These are phyloP conservation scores for Neurospora sp. DNA, from an alignment of 2,329 filamentous ascomycete genomes.

Conservation along the genomic window DNA sequence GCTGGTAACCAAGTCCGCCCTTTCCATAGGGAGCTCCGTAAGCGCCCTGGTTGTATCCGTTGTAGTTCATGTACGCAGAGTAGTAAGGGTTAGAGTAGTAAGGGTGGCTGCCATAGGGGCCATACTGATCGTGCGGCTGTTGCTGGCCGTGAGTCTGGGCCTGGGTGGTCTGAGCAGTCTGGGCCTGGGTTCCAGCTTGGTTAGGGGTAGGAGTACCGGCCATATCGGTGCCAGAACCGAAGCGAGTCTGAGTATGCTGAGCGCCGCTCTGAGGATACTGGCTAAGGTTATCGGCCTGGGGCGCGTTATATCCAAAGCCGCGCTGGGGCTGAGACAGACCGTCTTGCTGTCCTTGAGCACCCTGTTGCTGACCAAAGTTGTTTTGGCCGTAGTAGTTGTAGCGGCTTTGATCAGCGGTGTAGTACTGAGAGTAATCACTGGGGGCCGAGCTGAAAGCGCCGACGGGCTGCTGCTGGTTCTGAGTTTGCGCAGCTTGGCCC, in stretches of 20 bases:
- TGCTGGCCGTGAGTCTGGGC: constrained; percentile 29
- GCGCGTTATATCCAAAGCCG: constrained; percentile 62
- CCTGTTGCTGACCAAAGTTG: constrained; percentile 43
- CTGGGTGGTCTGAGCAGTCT: constrained; percentile 22
- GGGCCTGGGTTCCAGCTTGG: constrained; percentile 49
- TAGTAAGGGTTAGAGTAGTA: constrained; percentile 57
- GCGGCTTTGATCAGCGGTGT: constrained; percentile 65
- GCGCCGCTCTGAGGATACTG: constrained; percentile 70
- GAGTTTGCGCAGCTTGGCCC: constrained; percentile 47
- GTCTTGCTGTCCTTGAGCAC: constrained; percentile 61
- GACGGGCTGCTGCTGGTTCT: constrained; percentile 49
- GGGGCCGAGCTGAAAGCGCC: constrained; percentile 64
- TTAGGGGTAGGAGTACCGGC: constrained; percentile 89
- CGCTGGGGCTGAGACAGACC: constrained; percentile 60
- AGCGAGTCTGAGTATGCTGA: constrained; percentile 50
- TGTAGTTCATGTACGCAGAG: constrained; percentile 44
- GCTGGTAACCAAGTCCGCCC: constrained; percentile 43
- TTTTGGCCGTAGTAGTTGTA: constrained; percentile 70
- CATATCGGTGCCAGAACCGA: constrained; percentile 54
- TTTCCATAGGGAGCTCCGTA: constrained; percentile 45
- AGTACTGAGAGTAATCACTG: constrained; percentile 76
- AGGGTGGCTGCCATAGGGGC: constrained; percentile 39
- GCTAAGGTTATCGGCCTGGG: constrained; percentile 53
- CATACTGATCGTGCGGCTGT: constrained; percentile 32
- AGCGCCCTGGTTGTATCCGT: constrained; percentile 41